phyloP scores from a whole-genome alignment of 2,329 filamentous ascomycete species.

The Neurospora sp. region DNA sequence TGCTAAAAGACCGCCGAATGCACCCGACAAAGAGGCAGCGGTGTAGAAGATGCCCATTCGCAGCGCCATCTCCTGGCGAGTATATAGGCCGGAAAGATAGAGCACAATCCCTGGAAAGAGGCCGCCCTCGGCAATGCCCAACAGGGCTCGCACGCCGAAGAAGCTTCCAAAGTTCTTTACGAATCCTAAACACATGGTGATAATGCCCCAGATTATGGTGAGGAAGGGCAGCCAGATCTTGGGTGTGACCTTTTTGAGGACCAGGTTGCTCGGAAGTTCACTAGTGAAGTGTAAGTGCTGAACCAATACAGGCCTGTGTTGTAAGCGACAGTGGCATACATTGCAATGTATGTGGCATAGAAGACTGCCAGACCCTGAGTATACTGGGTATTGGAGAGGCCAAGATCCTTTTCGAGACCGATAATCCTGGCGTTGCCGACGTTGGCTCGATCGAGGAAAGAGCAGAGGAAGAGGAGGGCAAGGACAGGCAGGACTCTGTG shows the following conservation, averaged over 20 bases:
- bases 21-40: slow-evolving; percentile 53
- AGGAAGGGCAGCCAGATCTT: slow-evolving; percentile 50
- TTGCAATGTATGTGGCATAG: slow-evolving; percentile 52
- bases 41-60: slow-evolving; percentile 61
- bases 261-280: slow-evolving; percentile 54
- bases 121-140: slow-evolving; percentile 56
- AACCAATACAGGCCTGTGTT: neutral
- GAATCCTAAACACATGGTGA: slow-evolving; percentile 49
- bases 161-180: slow-evolving; percentile 46
- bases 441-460: slow-evolving; percentile 59
- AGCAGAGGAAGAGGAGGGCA: slow-evolving; percentile 56
- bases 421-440: slow-evolving; percentile 62
- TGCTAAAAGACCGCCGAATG: slow-evolving; percentile 54
- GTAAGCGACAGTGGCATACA: neutral
- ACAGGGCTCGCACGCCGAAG: slow-evolving; percentile 48
- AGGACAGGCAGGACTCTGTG: slow-evolving; percentile 30
- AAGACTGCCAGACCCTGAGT: slow-evolving; percentile 55
- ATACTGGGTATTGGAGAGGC: slow-evolving; percentile 53
- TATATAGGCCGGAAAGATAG: slow-evolving; percentile 55
- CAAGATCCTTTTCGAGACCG: slow-evolving; percentile 47
- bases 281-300: slow-evolving; percentile 22
- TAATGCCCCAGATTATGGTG: slow-evolving; percentile 46
- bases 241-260: slow-evolving; percentile 52
- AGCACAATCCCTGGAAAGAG: slow-evolving; percentile 59
- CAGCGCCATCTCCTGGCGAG: slow-evolving; percentile 47